phyloP scores from a whole-genome alignment of 352 stramenopile genomes.

The Phytophthora sp. region DNA sequence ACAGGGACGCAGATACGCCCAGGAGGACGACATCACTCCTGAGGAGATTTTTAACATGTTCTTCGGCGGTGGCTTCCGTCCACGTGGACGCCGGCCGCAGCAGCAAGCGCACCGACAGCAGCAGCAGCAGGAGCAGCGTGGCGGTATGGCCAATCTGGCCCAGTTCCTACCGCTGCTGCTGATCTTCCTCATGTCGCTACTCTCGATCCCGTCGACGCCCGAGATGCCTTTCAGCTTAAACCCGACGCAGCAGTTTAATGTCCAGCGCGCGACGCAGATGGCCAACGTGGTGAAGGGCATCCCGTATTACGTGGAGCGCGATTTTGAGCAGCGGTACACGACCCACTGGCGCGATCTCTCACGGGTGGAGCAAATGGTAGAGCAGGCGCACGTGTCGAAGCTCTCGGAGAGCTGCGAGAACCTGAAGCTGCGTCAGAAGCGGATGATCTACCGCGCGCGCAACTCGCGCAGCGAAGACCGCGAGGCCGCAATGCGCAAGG shows the following conservation, averaged over 20 bases:
- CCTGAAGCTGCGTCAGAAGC: conserved; percentile 86
- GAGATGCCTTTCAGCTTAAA: conserved; percentile 88
- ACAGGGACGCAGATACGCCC: conserved; percentile 48
- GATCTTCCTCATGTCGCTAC: conserved; percentile 84
- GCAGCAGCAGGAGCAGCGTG: conserved; percentile 44
- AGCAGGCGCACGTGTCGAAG: conserved; percentile 76
- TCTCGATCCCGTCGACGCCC: conserved; percentile 73
- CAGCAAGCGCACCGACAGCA: conserved; percentile 48
- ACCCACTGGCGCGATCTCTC: conserved; percentile 84
- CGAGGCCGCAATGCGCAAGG: conserved; percentile 77
- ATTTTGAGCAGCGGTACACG: conserved; percentile 90
- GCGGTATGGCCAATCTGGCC: conserved; percentile 56
- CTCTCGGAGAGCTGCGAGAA: conserved; percentile 83
- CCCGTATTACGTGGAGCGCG: conserved; percentile 86
- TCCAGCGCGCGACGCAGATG: conserved; percentile 82
- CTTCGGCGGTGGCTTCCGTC: conserved; percentile 84
- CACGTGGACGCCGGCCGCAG: conserved; percentile 48
- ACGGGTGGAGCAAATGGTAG: conserved; percentile 87
- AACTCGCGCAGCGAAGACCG: conserved; percentile 80
- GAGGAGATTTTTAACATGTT: conserved; percentile 95
- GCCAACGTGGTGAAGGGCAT: conserved; percentile 85
- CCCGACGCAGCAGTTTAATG: conserved; percentile 75
- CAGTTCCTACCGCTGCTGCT: conserved; percentile 88
- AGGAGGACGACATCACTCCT: conserved; percentile 88
- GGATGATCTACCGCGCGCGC: conserved; percentile 86